Evolutionary conservation across 768 basidiomycete genomes (phyloP).

Genomic region (Pholiota conissans): DNA sequence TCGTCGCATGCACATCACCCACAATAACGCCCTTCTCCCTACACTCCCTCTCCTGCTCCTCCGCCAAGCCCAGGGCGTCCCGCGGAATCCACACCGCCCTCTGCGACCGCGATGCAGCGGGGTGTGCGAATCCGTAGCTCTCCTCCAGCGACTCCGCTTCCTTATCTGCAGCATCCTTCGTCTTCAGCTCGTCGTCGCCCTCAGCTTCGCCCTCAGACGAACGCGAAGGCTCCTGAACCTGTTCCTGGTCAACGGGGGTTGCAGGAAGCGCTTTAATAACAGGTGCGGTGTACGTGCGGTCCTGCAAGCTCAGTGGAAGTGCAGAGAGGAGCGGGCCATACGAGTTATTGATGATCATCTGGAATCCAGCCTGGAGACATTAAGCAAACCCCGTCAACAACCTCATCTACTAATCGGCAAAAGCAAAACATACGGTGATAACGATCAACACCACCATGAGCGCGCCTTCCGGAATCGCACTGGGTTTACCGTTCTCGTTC

Average conservation of each 20-base stretch:
- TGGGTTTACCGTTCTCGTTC: conserved; percentile 49
- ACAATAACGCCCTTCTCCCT: conserved; percentile 60
- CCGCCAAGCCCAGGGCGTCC: conserved; percentile 65
- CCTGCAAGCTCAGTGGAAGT: conserved; percentile 78
- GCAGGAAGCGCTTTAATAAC: conserved; percentile 1
- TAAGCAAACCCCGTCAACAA: neutral
- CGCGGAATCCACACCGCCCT: conserved; percentile 82
- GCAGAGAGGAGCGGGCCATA: conserved; percentile 76
- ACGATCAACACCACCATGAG: conserved; percentile 85
- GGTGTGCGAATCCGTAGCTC: conserved; percentile 83
- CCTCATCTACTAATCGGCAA: neutral
- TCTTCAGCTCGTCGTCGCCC: conserved; percentile 9
- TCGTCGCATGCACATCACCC: conserved; percentile 29
- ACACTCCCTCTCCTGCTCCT: conserved; percentile 55
- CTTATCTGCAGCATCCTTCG: conserved; percentile 11
- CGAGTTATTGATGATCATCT: conserved; percentile 73
- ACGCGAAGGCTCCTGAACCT: neutral
- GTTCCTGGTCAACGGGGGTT: neutral
- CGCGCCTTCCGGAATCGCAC: conserved; percentile 71
- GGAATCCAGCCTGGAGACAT: conserved; percentile 58
- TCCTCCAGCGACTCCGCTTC: conserved; percentile 29
- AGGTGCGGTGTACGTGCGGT: conserved; percentile 50
- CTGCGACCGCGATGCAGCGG: conserved; percentile 74
- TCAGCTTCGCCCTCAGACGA: conserved; percentile 13
- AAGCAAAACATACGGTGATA: conserved; percentile 61